Conservation (phyloP, 148 eudicot species). For the Cornus controversa region DNA sequence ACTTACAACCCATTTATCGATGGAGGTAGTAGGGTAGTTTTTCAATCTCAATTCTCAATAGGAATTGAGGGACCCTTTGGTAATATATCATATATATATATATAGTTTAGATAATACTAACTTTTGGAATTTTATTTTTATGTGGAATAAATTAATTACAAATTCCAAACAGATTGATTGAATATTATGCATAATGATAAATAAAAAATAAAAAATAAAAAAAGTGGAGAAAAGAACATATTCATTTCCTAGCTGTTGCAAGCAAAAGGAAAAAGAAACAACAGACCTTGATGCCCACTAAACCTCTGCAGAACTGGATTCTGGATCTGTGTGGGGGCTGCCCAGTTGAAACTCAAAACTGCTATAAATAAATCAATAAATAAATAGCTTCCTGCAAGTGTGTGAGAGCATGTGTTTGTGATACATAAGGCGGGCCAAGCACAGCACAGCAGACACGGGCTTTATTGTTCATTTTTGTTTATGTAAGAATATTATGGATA, state of each 20-base stretch:
- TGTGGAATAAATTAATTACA: not conserved
- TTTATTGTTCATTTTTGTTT: no score
- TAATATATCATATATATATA: no score
- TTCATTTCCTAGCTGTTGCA: not conserved
- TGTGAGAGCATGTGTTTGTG: not conserved
- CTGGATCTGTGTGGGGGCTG: not conserved
- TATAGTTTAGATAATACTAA: conserved; percentile 20
- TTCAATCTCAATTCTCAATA: no score
- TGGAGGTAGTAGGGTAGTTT: no score
- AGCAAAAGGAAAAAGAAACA: conserved; percentile 5
- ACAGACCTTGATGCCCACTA: conserved; percentile 7
- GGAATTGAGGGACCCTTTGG: no score
- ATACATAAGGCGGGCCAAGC: not conserved
- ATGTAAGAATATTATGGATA: not conserved
- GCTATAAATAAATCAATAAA: not conserved
- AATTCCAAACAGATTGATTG: not conserved
- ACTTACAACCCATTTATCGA: no score
- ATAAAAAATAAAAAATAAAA: not conserved
- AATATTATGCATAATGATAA: not conserved
- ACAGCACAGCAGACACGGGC: not conserved
- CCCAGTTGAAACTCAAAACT: not conserved
- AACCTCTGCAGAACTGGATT: not conserved
- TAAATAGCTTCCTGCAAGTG: not conserved
- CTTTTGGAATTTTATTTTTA: not conserved
- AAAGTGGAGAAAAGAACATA: not conserved